Conservation (phyloP, 495 filamentous ascomycete species). For the Lepidopterella palustris region DNA sequence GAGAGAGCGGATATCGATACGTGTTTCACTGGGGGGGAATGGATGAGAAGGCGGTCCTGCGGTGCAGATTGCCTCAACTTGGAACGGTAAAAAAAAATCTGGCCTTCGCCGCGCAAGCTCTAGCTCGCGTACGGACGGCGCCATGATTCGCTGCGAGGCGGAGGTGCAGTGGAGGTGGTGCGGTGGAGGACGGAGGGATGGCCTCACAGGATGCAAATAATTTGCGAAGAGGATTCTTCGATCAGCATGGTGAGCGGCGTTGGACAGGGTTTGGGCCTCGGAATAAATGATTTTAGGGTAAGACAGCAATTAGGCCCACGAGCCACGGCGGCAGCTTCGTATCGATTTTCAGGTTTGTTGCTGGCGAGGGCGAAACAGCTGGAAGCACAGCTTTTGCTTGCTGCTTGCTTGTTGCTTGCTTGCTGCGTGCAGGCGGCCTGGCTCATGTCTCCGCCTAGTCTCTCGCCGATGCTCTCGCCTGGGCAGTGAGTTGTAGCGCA, state of each 20-base stretch:
- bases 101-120: slow-evolving; percentile 13
- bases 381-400: background rate
- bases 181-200: slow-evolving; percentile 5
- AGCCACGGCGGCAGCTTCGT: slow-evolving; percentile 23
- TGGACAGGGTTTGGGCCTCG: slow-evolving; percentile 27
- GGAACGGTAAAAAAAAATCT: slow-evolving; percentile 25
- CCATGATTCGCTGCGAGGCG: slow-evolving; percentile 16
- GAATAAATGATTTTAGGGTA: slow-evolving; percentile 20
- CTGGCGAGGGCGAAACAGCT: background rate
- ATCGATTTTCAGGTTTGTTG: slow-evolving; percentile 12
- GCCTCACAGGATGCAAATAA: slow-evolving; percentile 24
- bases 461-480: too few relatives aligned
- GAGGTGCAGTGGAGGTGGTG: slow-evolving; percentile 1
- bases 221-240: slow-evolving; percentile 20
- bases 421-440: background rate
- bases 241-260: slow-evolving; percentile 17
- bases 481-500: too few relatives aligned
- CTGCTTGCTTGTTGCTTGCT: background rate
- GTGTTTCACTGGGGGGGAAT: slow-evolving; percentile 29
- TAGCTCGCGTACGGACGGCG: slow-evolving; percentile 10
- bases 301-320: slow-evolving; percentile 22
- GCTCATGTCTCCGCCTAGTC: background rate
- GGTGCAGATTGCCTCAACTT: slow-evolving; percentile 31
- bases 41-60: slow-evolving; percentile 27
- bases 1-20: slow-evolving; percentile 16